phyloP scores from a whole-genome alignment of 768 basidiomycete genomes.

The Amanita fuliginea region DNA sequence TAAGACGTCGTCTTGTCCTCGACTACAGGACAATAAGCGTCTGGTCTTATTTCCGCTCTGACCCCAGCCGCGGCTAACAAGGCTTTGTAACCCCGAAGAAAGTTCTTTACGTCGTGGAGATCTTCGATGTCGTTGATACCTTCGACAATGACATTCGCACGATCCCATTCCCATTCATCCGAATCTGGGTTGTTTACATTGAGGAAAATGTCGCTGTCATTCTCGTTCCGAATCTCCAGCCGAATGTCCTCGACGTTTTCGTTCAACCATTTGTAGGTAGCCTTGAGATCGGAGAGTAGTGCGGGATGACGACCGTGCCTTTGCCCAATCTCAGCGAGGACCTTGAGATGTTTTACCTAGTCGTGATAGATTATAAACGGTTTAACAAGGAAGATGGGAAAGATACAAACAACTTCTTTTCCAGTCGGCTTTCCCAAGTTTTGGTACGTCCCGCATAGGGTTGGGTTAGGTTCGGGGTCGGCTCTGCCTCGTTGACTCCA shows the following conservation, averaged over 20 bases:
- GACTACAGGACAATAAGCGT: constrained; percentile 7
- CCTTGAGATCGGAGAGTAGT: constrained; percentile 25
- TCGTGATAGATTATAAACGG: neutral
- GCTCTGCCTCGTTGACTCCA: constrained; percentile 36
- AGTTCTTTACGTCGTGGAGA: constrained; percentile 20
- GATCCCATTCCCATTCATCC: constrained; percentile 28
- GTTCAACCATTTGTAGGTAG: constrained; percentile 34
- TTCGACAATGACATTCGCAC: constrained; percentile 27
- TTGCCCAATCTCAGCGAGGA: constrained; percentile 20
- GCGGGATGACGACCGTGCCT: constrained; percentile 14
- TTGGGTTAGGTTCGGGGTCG: constrained; percentile 20
- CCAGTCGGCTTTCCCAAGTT: constrained; percentile 27
- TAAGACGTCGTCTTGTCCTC: constrained; percentile 10
- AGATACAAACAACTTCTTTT: constrained; percentile 30
- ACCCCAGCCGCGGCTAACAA: constrained; percentile 25
- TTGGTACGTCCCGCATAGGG: constrained; percentile 17
- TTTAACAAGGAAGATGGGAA: neutral
- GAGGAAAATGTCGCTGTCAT: constrained; percentile 25
- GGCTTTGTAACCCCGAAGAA: constrained; percentile 20
- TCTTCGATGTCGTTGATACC: constrained; percentile 19
- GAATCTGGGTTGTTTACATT: constrained; percentile 29
- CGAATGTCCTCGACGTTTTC: constrained; percentile 13
- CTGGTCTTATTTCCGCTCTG: constrained; percentile 10
- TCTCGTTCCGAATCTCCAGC: constrained; percentile 10
- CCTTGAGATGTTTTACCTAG: constrained; percentile 31